These are phyloP conservation scores for Musa schizocarpa DNA, from an alignment of 176 grass and related monocot genomes.

Conservation along the genomic window DNA sequence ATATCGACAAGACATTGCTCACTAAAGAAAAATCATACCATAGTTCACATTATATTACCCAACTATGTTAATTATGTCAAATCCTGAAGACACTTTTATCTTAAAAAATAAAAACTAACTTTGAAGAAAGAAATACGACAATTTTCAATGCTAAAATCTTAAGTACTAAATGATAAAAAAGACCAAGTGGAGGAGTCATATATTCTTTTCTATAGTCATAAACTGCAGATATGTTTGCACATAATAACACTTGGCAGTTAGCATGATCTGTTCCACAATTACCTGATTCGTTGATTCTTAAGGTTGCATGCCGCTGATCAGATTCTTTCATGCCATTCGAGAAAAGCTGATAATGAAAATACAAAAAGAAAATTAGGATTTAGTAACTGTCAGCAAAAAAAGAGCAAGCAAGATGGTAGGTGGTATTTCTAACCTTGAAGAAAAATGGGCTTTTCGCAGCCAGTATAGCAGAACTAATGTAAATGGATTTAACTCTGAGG, in stretches of 20 bases:
- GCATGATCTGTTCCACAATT: constrained; percentile 15
- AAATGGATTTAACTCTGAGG: constrained; percentile 56
- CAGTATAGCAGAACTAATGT: constrained; percentile 91
- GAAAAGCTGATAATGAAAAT: constrained; percentile 57
- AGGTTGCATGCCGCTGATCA: constrained; percentile 70
- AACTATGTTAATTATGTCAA: not conserved
- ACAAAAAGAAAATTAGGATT: constrained; percentile 2
- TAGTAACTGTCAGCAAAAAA: constrained; percentile 6
- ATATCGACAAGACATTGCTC: not conserved
- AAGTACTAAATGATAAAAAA: not conserved
- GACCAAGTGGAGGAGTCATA: not conserved
- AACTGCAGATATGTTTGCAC: not conserved
- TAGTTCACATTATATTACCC: not conserved
- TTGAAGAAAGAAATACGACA: not conserved
- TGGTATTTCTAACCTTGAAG: constrained; percentile 57
- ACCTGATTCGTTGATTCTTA: constrained; percentile 88
- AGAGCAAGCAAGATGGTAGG: not conserved
- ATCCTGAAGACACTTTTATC: not conserved
- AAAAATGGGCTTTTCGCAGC: constrained; percentile 97
- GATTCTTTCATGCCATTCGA: constrained; percentile 99
- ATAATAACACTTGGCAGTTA: not conserved
- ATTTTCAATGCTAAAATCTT: not conserved
- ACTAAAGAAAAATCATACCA: not conserved
- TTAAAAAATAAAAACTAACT: not conserved
- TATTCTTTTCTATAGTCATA: not conserved